Evolutionary conservation across 2,329 filamentous ascomycete species (phyloP).

Genomic region (Hypoxylon sp.): DNA sequence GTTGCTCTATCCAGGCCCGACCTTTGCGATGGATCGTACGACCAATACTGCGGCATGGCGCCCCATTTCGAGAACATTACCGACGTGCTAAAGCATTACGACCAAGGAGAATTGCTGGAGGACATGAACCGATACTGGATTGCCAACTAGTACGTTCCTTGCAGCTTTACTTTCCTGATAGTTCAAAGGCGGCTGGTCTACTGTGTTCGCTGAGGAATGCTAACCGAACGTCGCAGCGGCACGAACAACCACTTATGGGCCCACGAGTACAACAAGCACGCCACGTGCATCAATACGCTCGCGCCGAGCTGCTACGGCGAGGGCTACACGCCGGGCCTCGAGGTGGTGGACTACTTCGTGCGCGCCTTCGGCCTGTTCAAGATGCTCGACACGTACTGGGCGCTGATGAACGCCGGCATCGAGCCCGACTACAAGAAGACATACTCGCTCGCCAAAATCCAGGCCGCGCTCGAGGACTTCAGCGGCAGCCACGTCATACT

Average conservation of each 20-base stretch:
- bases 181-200: neutral
- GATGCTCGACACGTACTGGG: conserved; percentile 57
- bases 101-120: conserved; percentile 54
- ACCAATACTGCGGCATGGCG: conserved; percentile 58
- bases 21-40: conserved; percentile 58
- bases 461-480: conserved; percentile 56
- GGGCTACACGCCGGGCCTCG: conserved; percentile 58
- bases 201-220: neutral
- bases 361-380: conserved; percentile 58
- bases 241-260: conserved; percentile 68
- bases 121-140: conserved; percentile 60
- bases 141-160: conserved; percentile 52
- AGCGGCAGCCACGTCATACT: conserved; percentile 61
- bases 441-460: conserved; percentile 59
- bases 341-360: conserved; percentile 60
- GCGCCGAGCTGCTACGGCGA: conserved; percentile 71
- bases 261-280: conserved; percentile 79
- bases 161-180: neutral
- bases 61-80: conserved; percentile 58
- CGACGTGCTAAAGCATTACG: conserved; percentile 55
- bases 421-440: conserved; percentile 51
- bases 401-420: conserved; percentile 54
- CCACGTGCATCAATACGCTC: conserved; percentile 78
- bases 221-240: conserved; percentile 45
- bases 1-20: conserved; percentile 54